A percentile compares a stretch with the other conserved stretches of the same genome.
These are phyloP conservation scores for Nemania abortiva DNA, from an alignment of 2,329 filamentous ascomycete species.

Conservation along the genomic window DNA sequence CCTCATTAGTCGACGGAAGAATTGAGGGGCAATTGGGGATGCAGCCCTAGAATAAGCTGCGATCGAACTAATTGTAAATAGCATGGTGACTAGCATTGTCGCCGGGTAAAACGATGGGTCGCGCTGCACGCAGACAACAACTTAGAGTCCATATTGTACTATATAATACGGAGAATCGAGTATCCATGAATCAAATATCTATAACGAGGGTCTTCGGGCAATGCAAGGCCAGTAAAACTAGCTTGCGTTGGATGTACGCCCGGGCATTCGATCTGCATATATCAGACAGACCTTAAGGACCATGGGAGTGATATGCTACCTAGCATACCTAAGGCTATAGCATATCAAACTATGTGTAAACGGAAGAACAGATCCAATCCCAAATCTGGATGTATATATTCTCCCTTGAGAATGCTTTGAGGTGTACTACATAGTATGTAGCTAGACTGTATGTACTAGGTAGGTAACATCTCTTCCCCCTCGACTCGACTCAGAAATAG, in stretches of 20 bases:
- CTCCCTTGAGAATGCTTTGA: background rate
- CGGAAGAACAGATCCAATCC: background rate
- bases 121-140: background rate
- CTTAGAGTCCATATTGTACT: background rate
- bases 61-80: conserved; percentile 3
- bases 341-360: background rate
- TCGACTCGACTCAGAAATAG: background rate
- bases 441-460: background rate
- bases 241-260: background rate
- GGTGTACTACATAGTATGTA: no score
- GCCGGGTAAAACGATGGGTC: conserved; percentile 30
- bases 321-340: no score
- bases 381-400: background rate
- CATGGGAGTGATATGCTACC: background rate
- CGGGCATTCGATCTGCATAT: background rate
- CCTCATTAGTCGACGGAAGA: conserved; percentile 51
- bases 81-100: conserved; percentile 5
- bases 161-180: conserved; percentile 35
- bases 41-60: background rate
- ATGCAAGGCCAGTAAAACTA: background rate
- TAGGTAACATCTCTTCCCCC: background rate
- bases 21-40: conserved; percentile 54
- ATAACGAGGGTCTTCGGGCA: background rate
- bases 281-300: background rate
- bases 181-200: conserved; percentile 38